Percentiles rank a stretch among this genome's conserved stretches.
These are phyloP conservation scores for Aplosporella prunicola DNA, from an alignment of 2,329 filamentous ascomycete genomes.

Conservation along the genomic window DNA sequence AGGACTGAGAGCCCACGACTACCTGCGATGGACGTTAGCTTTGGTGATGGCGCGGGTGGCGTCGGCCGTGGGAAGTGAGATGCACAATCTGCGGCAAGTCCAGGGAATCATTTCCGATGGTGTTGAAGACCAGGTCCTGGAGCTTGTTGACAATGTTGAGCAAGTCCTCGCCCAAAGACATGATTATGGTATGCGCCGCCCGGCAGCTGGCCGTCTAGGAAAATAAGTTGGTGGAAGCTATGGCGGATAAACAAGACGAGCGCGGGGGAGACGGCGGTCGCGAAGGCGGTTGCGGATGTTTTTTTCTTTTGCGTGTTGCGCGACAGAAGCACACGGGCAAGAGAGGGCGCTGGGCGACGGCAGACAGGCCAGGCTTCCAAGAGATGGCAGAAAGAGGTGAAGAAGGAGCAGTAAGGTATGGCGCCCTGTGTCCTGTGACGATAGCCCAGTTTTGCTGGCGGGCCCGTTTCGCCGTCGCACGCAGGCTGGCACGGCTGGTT, in stretches of 20 bases:
- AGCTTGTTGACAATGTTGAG: slow-evolving; percentile 95
- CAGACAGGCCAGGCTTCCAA: slow-evolving; percentile 3
- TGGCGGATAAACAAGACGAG: slow-evolving; percentile 5
- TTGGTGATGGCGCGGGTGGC: not conserved
- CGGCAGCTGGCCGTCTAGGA: slow-evolving; percentile 3
- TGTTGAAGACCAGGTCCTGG: slow-evolving; percentile 98
- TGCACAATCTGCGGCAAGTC: slow-evolving; percentile 97
- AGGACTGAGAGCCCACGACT: slow-evolving; percentile 95
- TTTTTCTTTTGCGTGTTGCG: too few relatives aligned
- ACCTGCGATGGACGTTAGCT: slow-evolving; percentile 50
- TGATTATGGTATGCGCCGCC: slow-evolving; percentile 48
- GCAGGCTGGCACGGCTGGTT: slow-evolving; percentile 7
- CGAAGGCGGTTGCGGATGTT: slow-evolving; percentile 5
- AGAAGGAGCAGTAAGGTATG: slow-evolving; percentile 1
- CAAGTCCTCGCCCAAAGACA: slow-evolving; percentile 90
- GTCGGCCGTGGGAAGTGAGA: slow-evolving; percentile 40
- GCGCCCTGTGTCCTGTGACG: slow-evolving; percentile 7
- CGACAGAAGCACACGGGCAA: too few relatives aligned
- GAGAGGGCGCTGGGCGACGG: not conserved
- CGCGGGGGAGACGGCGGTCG: slow-evolving; percentile 7
- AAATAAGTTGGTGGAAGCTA: not conserved
- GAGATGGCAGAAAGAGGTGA: slow-evolving; percentile 5
- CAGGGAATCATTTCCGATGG: slow-evolving; percentile 95
- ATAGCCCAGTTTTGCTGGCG: slow-evolving; percentile 8
- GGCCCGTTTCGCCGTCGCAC: slow-evolving; percentile 9